Percentiles rank a stretch among this genome's conserved stretches.
phyloP scores from a whole-genome alignment of 2,329 filamentous ascomycete genomes.

The Pseudogymnoascus sp. region DNA sequence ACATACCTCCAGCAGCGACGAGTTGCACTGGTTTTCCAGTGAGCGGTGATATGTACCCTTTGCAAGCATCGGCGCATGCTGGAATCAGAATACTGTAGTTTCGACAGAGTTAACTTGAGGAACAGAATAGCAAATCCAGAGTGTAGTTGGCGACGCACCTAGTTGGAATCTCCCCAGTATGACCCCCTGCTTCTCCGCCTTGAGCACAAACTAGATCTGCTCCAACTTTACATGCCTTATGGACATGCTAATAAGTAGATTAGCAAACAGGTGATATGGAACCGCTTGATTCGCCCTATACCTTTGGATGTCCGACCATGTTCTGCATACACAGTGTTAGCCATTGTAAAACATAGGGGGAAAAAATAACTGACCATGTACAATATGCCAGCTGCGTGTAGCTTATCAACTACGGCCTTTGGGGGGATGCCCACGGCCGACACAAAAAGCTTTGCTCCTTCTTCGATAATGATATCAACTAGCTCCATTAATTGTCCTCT shows the following conservation, averaged over 20 bases:
- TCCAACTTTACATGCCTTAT: slow-evolving; percentile 87
- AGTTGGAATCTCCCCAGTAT: slow-evolving; percentile 91
- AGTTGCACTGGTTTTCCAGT: slow-evolving; percentile 84
- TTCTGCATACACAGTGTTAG: slow-evolving; percentile 30
- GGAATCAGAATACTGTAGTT: slow-evolving; percentile 81
- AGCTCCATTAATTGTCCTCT: slow-evolving; percentile 95
- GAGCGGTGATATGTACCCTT: slow-evolving; percentile 75
- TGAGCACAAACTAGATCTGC: slow-evolving; percentile 97
- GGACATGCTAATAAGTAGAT: slow-evolving; percentile 65
- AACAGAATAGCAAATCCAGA: not conserved
- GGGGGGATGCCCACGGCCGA: slow-evolving; percentile 93
- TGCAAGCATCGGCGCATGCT: slow-evolving; percentile 73
- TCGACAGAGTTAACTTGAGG: not conserved
- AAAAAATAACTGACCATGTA: slow-evolving; percentile 67
- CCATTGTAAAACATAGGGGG: not conserved
- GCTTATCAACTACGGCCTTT: slow-evolving; percentile 76
- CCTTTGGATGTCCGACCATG: slow-evolving; percentile 99
- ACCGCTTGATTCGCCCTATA: not conserved
- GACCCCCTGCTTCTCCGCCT: slow-evolving; percentile 92
- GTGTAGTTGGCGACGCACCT: slow-evolving; percentile 30
- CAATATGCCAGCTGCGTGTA: slow-evolving; percentile 79
- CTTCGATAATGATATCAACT: slow-evolving; percentile 85
- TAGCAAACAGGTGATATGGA: not conserved
- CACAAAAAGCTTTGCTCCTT: slow-evolving; percentile 86
- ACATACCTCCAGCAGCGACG: slow-evolving; percentile 87